A percentile compares a stretch with the other conserved stretches of the same genome.
These are phyloP conservation scores for Globisporangium acanthophoron DNA, from an alignment of 352 stramenopile genomes.

Conservation along the genomic window DNA sequence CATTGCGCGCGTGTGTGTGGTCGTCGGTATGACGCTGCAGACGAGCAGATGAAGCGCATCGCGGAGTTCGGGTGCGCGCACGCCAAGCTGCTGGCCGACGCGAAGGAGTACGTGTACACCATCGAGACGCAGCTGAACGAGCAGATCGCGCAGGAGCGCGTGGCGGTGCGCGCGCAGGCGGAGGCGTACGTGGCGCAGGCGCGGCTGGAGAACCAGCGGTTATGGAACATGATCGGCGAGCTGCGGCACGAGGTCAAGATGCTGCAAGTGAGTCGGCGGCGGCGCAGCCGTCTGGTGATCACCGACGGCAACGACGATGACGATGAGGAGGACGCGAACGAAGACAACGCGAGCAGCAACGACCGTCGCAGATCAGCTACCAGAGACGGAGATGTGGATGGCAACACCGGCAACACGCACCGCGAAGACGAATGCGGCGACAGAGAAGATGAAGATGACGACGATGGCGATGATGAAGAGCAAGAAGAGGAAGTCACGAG, in stretches of 20 bases:
- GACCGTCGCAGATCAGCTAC: background rate
- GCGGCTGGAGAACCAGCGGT: conserved; percentile 33
- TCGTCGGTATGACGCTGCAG: conserved; percentile 14
- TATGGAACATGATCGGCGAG: conserved; percentile 12
- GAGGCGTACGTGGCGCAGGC: conserved; percentile 50
- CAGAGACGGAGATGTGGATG: background rate
- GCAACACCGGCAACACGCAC: background rate
- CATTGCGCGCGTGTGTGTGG: background rate
- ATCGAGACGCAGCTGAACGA: conserved; percentile 45
- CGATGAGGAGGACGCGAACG: background rate
- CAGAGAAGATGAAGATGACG: background rate
- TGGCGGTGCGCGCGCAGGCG: conserved; percentile 33
- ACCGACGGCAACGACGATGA: background rate
- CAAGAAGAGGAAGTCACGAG: conserved; percentile 5
- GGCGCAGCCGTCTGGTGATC: conserved; percentile 3
- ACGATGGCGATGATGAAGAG: conserved; percentile 1
- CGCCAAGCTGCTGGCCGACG: conserved; percentile 55
- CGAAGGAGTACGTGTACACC: conserved; percentile 55
- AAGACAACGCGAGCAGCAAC: too few relatives aligned
- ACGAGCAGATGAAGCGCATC: conserved; percentile 76
- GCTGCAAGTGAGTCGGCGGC: background rate
- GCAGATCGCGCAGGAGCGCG: conserved; percentile 46
- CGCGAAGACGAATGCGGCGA: background rate
- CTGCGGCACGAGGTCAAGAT: conserved; percentile 6
- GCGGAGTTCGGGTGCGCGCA: conserved; percentile 70